Evolutionary conservation across 345 rosid species (phyloP).

Genomic region (Rhodomyrtus tomentosa): DNA sequence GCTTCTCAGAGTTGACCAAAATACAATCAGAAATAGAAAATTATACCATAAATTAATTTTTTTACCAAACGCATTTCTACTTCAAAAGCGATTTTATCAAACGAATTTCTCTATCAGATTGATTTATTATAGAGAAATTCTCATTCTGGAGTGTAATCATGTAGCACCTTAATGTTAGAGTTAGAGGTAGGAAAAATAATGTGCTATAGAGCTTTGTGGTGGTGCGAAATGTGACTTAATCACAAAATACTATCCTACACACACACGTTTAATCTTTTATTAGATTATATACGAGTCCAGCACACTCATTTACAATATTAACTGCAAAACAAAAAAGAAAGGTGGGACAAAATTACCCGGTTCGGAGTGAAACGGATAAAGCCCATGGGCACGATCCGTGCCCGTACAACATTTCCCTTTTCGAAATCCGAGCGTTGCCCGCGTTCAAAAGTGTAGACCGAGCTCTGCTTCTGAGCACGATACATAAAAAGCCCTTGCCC

Average conservation of each 20-base stretch:
- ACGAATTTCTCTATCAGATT: no score
- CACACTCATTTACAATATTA: not conserved
- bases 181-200: no score
- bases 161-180: no score
- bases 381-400: no score
- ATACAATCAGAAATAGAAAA: no score
- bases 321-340: not conserved
- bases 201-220: no score
- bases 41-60: no score
- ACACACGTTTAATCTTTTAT: not conserved
- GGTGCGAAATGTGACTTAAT: not conserved
- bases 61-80: no score
- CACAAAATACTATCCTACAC: not conserved
- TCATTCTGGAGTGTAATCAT: no score
- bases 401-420: not conserved
- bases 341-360: not conserved
- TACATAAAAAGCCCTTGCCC: constrained; percentile 15
- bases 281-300: not conserved
- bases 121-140: no score
- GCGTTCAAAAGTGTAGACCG: not conserved
- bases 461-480: not conserved
- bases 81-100: no score
- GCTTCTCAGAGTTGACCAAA: no score
- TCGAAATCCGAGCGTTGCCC: not conserved
- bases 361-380: not conserved